Base-by-base conservation (phyloP, 2,329 filamentous ascomycete genomes). In the Leptographium lundbergii region DNA sequence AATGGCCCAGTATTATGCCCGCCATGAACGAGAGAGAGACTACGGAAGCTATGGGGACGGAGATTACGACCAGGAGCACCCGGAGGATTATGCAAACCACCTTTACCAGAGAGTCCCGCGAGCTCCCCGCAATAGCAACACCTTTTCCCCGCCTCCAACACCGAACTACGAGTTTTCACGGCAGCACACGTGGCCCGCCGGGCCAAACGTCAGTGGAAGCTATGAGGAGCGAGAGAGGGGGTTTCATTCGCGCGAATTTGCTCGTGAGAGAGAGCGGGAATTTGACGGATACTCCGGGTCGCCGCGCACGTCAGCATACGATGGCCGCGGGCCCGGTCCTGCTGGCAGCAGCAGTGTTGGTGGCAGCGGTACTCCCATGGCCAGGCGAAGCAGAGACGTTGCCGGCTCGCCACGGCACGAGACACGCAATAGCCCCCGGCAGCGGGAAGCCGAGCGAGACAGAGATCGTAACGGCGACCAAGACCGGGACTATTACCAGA, bases 151-250 rank as follows among this genome's bases (percentile, higher is more conserved):
- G 55, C 59, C 62, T 2, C 55, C 57, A 2, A 60, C 62, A 36
- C 60, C 62, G 2, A 42, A 36, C 19, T 62, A 63, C 53, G 62
- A 62, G 27, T 63, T 60, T 36, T 7, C 56, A 5, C 59, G 59
- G 19, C 60, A 61, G 56, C 54, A 27, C 11, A 56, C 57, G 4
- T 59, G 55, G 61, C 47, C 61, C 1, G 57, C 61, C 1, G 57
- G 45, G 14, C n/a, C 34, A 27, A 29, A 52, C 13, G 45, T 39
- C 45, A 25, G 25, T 25, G 56, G 57, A 27, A 62, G 62, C 58
- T 63, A 61, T 42, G 62, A 62, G 13, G 61, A 60, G 14, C 42
- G 56, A 2, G 60, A 60, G 39, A 51, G 57, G 4, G 29, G 56
- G 1, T 50, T 24, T 14, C 36, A 25, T 11, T 13, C 19, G 13